A percentile compares a stretch with the other conserved stretches of the same genome.
phyloP scores from a whole-genome alignment of 2,329 filamentous ascomycete genomes.

The Pestalotiopsis sp. region DNA sequence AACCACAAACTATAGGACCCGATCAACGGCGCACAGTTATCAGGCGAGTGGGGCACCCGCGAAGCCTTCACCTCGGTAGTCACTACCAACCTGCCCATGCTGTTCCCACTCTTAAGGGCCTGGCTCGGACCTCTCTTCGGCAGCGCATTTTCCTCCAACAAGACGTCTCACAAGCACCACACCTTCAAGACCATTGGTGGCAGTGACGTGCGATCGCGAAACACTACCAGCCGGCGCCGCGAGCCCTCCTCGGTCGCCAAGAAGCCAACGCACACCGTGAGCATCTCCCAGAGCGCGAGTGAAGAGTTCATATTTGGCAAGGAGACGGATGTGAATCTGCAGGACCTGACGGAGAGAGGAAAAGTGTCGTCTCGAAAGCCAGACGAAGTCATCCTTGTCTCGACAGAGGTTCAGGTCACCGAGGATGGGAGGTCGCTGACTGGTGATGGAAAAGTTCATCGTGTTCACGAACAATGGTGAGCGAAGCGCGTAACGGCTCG shows the following conservation, averaged over 20 bases:
- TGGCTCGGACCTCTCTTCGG: constrained; percentile 36
- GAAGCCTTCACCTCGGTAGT: constrained; percentile 45
- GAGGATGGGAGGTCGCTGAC: neutral
- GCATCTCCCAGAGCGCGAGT: constrained; percentile 43
- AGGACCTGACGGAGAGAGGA: constrained; percentile 26
- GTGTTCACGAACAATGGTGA: neutral
- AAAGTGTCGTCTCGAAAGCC: neutral
- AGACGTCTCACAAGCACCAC: constrained; percentile 38
- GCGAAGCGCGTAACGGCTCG: neutral
- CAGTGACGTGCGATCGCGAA: constrained; percentile 21
- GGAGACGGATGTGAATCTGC: constrained; percentile 35
- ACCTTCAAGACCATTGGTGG: constrained; percentile 39
- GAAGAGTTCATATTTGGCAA: constrained; percentile 44
- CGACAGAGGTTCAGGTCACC: neutral
- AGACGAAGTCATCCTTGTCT: neutral
- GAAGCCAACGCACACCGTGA: constrained; percentile 16
- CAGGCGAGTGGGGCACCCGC: constrained; percentile 44
- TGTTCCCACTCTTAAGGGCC: constrained; percentile 45
- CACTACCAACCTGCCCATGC: constrained; percentile 44
- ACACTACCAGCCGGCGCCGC: constrained; percentile 22
- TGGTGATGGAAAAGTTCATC: neutral
- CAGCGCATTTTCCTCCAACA: constrained; percentile 36
- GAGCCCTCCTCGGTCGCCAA: constrained; percentile 25
- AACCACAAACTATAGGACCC: constrained; percentile 33
- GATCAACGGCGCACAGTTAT: constrained; percentile 38